Evolutionary conservation across 257 asterid species (phyloP).

Genomic region (Nicotiana otophora): DNA sequence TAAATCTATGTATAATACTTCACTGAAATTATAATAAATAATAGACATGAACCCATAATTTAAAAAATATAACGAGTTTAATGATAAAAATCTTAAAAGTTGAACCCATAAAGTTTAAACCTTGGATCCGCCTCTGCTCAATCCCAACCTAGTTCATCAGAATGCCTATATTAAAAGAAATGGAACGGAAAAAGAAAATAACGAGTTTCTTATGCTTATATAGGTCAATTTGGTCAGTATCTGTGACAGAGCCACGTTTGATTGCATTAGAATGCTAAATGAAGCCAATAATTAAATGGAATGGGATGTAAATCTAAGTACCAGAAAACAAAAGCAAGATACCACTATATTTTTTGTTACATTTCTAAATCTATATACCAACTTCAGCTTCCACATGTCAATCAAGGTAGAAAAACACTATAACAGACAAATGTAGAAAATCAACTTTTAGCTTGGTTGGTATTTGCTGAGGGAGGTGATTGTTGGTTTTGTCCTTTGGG

Average conservation of each 20-base stretch:
- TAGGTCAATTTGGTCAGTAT: neutral
- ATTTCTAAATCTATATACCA: conserved; percentile 13
- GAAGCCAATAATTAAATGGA: neutral
- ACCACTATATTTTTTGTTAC: neutral
- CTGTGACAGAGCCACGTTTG: neutral
- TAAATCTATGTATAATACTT: no score
- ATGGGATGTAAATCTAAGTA: neutral
- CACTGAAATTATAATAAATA: no score
- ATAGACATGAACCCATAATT: no score
- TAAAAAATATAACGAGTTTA: no score
- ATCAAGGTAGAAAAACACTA: neutral
- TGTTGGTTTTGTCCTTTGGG: conserved; percentile 56
- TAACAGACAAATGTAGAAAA: neutral
- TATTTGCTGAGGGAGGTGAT: conserved; percentile 25
- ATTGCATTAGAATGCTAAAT: neutral
- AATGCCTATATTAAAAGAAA: no score
- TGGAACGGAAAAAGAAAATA: neutral
- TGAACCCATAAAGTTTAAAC: no score
- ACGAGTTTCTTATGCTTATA: neutral
- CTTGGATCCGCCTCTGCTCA: no score
- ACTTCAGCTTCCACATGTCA: neutral
- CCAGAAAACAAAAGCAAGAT: neutral
- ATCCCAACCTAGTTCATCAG: no score
- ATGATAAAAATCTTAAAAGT: no score
- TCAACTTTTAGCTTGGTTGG: conserved; percentile 48